Conservation (phyloP, 2,329 filamentous ascomycete genomes). For the Cercospora sp. region DNA sequence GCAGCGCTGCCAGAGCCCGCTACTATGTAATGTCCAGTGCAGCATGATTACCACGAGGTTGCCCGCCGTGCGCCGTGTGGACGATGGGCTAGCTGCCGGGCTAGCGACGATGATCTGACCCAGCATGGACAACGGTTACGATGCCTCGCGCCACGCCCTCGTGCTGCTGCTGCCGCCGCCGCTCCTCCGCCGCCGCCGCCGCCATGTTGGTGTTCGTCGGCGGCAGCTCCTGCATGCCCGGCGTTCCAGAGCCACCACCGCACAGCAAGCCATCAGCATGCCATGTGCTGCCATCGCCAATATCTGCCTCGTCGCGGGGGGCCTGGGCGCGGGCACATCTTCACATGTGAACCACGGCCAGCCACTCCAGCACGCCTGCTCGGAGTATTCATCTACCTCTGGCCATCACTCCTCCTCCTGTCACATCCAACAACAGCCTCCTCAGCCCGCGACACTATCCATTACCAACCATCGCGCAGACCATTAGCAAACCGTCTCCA, state of each 20-base stretch:
- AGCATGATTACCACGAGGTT: neutral
- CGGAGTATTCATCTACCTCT: neutral
- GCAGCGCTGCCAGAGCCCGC: neutral
- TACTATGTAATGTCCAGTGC: neutral
- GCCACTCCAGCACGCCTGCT: neutral
- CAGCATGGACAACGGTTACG: neutral
- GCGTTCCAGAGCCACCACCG: neutral
- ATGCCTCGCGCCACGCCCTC: neutral
- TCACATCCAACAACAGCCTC: neutral
- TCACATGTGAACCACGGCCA: neutral
- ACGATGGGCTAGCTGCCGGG: neutral
- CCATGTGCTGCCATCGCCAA: neutral
- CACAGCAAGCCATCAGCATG: neutral
- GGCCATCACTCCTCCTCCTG: neutral
- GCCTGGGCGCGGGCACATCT: neutral
- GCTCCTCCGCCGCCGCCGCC: neutral
- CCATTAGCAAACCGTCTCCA: conserved; percentile 1
- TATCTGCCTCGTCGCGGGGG: neutral
- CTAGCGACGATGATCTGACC: neutral
- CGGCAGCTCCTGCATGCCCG: neutral
- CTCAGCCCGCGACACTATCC: neutral
- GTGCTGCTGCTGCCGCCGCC: neutral
- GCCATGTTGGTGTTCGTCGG: neutral
- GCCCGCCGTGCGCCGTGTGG: neutral
- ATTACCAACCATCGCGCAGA: neutral